phyloP scores from a whole-genome alignment of 1,284 basidiomycete species.

The Mixia osmundae region DNA sequence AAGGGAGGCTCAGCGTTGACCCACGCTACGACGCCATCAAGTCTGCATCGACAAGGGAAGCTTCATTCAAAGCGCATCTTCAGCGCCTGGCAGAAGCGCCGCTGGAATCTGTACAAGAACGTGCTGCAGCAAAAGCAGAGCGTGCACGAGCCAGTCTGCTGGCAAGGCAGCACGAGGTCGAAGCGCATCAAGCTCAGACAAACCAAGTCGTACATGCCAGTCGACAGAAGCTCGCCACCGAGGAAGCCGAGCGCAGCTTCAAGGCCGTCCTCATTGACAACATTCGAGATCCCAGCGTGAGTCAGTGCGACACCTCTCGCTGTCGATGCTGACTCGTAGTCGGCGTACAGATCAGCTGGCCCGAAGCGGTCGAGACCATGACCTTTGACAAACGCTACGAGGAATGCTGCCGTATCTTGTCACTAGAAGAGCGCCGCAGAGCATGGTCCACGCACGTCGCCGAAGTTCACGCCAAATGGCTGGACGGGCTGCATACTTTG shows the following conservation, averaged over 20 bases:
- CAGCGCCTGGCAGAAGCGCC: slow-evolving; percentile 27
- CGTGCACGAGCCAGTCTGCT: slow-evolving; percentile 32
- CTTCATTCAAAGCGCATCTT: slow-evolving; percentile 55
- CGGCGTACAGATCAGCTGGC: slow-evolving; percentile 28
- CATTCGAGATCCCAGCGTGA: slow-evolving; percentile 68
- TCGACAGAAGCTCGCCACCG: slow-evolving; percentile 38
- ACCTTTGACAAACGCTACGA: slow-evolving; percentile 53
- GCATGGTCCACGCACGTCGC: slow-evolving; percentile 52
- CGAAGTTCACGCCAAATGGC: slow-evolving; percentile 42
- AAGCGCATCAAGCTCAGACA: slow-evolving; percentile 36
- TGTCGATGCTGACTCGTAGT: neutral
- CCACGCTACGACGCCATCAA: slow-evolving; percentile 76
- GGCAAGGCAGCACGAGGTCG: slow-evolving; percentile 54
- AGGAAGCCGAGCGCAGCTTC: slow-evolving; percentile 63
- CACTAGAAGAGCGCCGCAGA: slow-evolving; percentile 33
- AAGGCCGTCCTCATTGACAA: slow-evolving; percentile 63
- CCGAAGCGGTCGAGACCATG: slow-evolving; percentile 37
- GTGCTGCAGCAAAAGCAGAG: slow-evolving; percentile 18
- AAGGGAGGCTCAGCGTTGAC: slow-evolving; percentile 34
- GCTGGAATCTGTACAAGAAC: slow-evolving; percentile 19
- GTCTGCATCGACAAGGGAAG: slow-evolving; percentile 66
- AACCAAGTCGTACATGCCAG: slow-evolving; percentile 38
- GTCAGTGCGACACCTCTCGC: slow-evolving; percentile 16
- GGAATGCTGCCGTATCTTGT: slow-evolving; percentile 34
- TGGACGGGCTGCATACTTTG: slow-evolving; percentile 37